A percentile compares a stretch with the other conserved stretches of the same genome.
Evolutionary conservation across 2,329 filamentous ascomycete species (phyloP).

Genomic region (Trichoderma sp.): DNA sequence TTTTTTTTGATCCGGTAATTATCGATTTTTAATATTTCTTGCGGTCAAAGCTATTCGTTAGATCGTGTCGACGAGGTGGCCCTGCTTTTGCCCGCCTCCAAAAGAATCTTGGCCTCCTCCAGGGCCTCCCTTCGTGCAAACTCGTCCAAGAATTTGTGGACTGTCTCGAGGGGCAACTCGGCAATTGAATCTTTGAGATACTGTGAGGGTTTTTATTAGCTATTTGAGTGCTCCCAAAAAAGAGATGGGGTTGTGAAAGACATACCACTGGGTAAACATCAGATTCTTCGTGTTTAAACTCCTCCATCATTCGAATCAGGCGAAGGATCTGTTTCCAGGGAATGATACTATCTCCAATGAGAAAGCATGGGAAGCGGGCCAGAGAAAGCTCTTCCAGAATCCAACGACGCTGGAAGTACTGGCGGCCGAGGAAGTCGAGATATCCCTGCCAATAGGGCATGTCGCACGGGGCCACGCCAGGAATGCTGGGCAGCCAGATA

Average conservation of each 20-base stretch:
- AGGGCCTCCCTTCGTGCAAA: conserved; percentile 14
- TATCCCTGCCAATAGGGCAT: conserved; percentile 16
- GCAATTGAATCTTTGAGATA: conserved; percentile 13
- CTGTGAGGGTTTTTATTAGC: neutral
- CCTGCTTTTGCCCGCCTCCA: conserved; percentile 18
- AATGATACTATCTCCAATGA: conserved; percentile 16
- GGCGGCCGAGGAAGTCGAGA: conserved; percentile 16
- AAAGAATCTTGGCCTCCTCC: conserved; percentile 15
- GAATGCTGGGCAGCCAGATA: neutral
- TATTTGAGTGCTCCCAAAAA: neutral
- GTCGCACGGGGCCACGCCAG: neutral
- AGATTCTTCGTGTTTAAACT: conserved; percentile 15
- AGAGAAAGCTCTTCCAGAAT: conserved; percentile 17
- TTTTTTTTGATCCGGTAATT: neutral
- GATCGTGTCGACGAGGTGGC: conserved; percentile 16
- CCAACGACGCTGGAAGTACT: conserved; percentile 18
- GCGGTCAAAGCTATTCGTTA: conserved; percentile 3
- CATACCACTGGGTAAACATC: neutral
- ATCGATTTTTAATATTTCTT: neutral
- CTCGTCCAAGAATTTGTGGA: conserved; percentile 18
- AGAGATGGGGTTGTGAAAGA: neutral
- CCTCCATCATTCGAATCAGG: conserved; percentile 16
- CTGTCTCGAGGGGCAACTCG: conserved; percentile 17
- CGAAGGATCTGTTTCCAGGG: conserved; percentile 20
- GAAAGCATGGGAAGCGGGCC: conserved; percentile 17